These are phyloP conservation scores for Pyrenula aspistea DNA, from an alignment of 495 filamentous ascomycete species.

Conservation along the genomic window DNA sequence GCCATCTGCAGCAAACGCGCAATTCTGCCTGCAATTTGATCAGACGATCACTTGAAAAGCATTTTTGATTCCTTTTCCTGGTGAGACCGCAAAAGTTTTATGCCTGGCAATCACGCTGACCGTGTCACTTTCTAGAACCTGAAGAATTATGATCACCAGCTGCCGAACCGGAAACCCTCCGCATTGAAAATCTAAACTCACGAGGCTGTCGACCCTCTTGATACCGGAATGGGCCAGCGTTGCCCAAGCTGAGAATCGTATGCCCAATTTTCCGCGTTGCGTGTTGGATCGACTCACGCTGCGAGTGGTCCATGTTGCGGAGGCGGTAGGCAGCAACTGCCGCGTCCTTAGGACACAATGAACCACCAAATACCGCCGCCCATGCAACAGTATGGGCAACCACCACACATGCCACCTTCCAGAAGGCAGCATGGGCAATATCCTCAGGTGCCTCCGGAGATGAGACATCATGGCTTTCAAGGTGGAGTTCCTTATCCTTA, in stretches of 20 bases:
- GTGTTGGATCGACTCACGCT: neutral
- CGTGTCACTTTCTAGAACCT: neutral
- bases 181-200: neutral
- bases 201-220: neutral
- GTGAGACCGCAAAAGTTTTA: too few species aligned
- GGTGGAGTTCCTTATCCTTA: constrained; percentile 12
- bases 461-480: constrained; percentile 29
- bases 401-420: constrained; percentile 32
- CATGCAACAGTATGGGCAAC: constrained; percentile 39
- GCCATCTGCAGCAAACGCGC: neutral
- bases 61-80: neutral
- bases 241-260: neutral
- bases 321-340: neutral
- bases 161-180: neutral
- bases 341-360: constrained; percentile 27
- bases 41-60: neutral
- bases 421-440: constrained; percentile 37
- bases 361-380: constrained; percentile 42
- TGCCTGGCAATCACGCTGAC: neutral
- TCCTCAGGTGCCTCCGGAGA: constrained; percentile 28
- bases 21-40: neutral
- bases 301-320: neutral
- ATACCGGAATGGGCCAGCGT: neutral
- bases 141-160: neutral
- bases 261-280: neutral